Evolutionary conservation across 345 rosid species (phyloP).

Genomic region (Lepidium aucheri): DNA sequence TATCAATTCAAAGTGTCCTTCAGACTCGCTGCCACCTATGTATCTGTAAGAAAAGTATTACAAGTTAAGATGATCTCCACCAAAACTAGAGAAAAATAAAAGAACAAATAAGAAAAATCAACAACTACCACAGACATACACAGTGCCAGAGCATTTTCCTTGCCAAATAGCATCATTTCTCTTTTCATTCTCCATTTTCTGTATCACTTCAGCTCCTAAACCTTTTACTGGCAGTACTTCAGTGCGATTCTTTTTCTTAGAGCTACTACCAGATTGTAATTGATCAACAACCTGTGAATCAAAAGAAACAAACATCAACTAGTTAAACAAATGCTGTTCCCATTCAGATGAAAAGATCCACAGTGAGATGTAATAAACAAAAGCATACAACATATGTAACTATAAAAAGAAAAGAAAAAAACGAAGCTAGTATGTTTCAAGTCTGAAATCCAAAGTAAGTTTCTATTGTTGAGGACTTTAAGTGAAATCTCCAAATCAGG

Average conservation of each 20-base stretch:
- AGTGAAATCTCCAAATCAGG: not conserved
- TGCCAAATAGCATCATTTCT: constrained; percentile 71
- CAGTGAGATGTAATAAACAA: not conserved
- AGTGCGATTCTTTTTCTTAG: constrained; percentile 56
- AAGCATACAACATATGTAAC: not conserved
- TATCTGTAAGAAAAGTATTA: constrained; percentile 43
- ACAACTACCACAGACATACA: constrained; percentile 54
- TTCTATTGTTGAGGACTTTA: not conserved
- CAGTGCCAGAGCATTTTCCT: constrained; percentile 99
- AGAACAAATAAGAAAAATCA: not conserved
- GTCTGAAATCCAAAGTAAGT: not conserved
- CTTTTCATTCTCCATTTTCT: constrained; percentile 67
- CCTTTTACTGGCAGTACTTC: constrained; percentile 60
- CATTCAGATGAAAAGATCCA: not conserved
- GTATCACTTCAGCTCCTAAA: constrained; percentile 51
- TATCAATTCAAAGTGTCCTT: constrained; percentile 88
- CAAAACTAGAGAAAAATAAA: not conserved
- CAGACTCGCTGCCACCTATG: constrained; percentile 80
- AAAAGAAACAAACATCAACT: constrained; percentile 6
- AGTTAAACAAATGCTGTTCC: not conserved
- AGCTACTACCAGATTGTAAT: constrained; percentile 71
- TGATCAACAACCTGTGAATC: constrained; percentile 74
- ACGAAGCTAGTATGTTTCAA: not conserved
- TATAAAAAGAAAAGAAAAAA: not conserved
- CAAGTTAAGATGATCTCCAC: not conserved